Evolutionary conservation across 202 grass and related monocot genomes (phyloP), one percentile per base, ranked within the genome.

Genomic region (Zoysia matrella): DNA sequence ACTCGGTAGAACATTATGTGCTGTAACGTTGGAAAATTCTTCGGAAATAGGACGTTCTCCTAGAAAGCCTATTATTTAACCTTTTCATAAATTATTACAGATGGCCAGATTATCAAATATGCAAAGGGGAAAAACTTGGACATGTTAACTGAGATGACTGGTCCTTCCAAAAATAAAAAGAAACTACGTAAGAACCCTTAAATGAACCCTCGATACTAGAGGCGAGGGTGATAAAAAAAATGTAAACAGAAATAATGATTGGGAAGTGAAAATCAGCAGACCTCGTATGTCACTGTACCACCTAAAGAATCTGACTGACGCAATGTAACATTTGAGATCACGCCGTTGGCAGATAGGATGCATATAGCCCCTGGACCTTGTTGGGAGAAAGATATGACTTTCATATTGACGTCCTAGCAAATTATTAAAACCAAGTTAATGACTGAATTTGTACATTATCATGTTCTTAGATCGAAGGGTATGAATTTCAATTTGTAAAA

Each of bases 351-450:
- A 36, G 92, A 90, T 9, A 95, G 79, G 79, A 95, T 89, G 18
- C 92, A 95, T 68, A 95, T 95, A 46, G 90, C 90, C 75, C 71
- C 88, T 45, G 73, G 82, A 48, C 92, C 92, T 95, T 95, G 92
- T 90, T 95, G 92, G 8, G 92, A 87, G 83, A 95, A 95, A 61
- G 92, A 90, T 78, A 95, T 95, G 74, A 92, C 74, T 62, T 95
- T 95, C 90, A 90, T 92, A 60, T 89, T 95, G 74, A 95, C 79
- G 88, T 95, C 92, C 92, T 95, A 81, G 7, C 54, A 69, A 48
- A 60, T 49, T 48, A 77, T 60, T 18, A 77, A 74, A 47, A 67
- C 39, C 36, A 43, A 65, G 11, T 65, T 65, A 65, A 5, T 15
- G 41, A 44, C 12, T 8, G 10, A 76, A 80, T 6, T 4, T 83